Evolutionary conservation across 345 rosid genomes (phyloP).

Genomic region (Brassica nigra): DNA sequence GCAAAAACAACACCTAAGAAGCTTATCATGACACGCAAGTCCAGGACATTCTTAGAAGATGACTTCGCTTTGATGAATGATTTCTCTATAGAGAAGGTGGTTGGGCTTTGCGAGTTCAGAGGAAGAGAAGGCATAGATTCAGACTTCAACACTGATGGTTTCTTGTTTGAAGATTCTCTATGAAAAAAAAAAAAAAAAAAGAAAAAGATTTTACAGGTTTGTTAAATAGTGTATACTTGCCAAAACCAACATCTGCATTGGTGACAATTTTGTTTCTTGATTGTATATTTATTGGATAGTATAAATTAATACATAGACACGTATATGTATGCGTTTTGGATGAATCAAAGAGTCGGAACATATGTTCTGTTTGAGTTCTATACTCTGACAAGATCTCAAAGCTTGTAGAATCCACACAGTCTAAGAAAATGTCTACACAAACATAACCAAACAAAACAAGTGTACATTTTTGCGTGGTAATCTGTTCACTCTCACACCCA

Average conservation of each 20-base stretch:
- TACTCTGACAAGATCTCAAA: background rate
- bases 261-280: slow-evolving; percentile 33
- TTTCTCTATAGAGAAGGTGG: slow-evolving; percentile 45
- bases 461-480: background rate
- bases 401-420: background rate
- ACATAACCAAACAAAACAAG: too few relatives aligned
- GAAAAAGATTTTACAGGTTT: background rate
- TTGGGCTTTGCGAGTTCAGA: slow-evolving; percentile 55
- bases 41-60: slow-evolving; percentile 41
- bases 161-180: slow-evolving; percentile 45
- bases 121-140: slow-evolving; percentile 61
- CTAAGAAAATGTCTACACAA: too few relatives aligned
- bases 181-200: slow-evolving; percentile 20
- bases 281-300: slow-evolving; percentile 14
- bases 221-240: slow-evolving; percentile 21
- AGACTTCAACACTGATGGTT: slow-evolving; percentile 44
- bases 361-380: too few relatives aligned
- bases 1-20: slow-evolving; percentile 18
- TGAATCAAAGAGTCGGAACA: too few relatives aligned
- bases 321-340: too few relatives aligned
- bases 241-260: slow-evolving; percentile 10
- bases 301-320: background rate
- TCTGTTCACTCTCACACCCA: background rate
- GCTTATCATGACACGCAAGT: slow-evolving; percentile 21
- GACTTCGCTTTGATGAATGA: slow-evolving; percentile 44